phyloP scores from a whole-genome alignment of 805 yeast species.

The Scheffersomyces ergatensis region DNA sequence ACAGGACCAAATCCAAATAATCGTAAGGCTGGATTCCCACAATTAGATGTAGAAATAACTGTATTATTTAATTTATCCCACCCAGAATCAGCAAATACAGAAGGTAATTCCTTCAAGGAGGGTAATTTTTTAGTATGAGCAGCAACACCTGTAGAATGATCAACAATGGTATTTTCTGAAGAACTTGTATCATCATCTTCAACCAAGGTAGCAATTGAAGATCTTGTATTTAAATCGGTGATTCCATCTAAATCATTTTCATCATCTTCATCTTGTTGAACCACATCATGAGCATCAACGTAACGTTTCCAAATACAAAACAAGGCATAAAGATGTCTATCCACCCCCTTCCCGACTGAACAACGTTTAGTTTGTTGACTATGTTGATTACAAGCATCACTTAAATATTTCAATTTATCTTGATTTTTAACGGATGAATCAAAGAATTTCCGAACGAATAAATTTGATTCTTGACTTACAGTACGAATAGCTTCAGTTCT shows the following conservation, averaged over 20 bases:
- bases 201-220: conserved; percentile 12
- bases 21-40: conserved; percentile 60
- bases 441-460: conserved; percentile 81
- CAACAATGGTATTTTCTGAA: conserved; percentile 31
- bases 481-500: conserved; percentile 91
- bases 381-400: conserved; percentile 72
- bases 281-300: conserved; percentile 24
- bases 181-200: conserved; percentile 15
- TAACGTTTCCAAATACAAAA: conserved; percentile 84
- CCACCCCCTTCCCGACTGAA: conserved; percentile 83
- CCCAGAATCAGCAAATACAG: conserved; percentile 78
- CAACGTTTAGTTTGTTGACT: conserved; percentile 64
- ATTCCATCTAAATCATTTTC: conserved; percentile 19
- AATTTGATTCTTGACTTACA: conserved; percentile 75
- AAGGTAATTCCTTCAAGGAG: conserved; percentile 51
- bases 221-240: conserved; percentile 17
- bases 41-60: conserved; percentile 63
- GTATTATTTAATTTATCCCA: conserved; percentile 86
- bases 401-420: conserved; percentile 58
- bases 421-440: conserved; percentile 57
- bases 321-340: conserved; percentile 83
- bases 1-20: conserved; percentile 63
- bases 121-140: conserved; percentile 9
- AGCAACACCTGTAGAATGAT: conserved; percentile 5
- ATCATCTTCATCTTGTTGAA: conserved; percentile 2